Evolutionary conservation across 169 alveolate species (phyloP), one percentile per base, ranked within the genome.

Genomic region (Sarcocystis neurona): DNA sequence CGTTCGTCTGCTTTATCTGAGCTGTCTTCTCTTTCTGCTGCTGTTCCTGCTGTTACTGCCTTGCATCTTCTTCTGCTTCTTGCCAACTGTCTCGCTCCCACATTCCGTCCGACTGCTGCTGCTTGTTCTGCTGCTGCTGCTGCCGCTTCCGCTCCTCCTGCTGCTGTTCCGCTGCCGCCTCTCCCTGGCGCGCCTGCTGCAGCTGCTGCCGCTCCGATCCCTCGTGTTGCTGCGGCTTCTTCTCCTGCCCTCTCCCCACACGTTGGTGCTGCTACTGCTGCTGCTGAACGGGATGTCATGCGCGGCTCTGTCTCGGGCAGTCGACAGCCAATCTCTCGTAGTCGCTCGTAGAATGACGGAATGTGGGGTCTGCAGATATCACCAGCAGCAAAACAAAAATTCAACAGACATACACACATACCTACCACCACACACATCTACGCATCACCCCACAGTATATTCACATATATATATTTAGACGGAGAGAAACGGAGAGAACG

Each of bases 251-350:
- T n/a, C n/a, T n/a, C n/a, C n/a, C n/a, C n/a, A n/a, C n/a, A n/a
- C n/a, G n/a, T n/a, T n/a, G n/a, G n/a, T n/a, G n/a, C n/a, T n/a
- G n/a, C n/a, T n/a, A n/a, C n/a, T n/a, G n/a, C n/a, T n/a, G n/a
- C n/a, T n/a, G n/a, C n/a, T n/a, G n/a, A n/a, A n/a, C n/a, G n/a
- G n/a, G n/a, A n/a, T n/a, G n/a, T n/a, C n/a, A n/a, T n/a, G n/a
- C n/a, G n/a, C n/a, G n/a, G n/a, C n/a, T n/a, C 78, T 80, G 88
- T 74, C 32, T 56, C 88, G 10, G 56, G 77, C 50, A 87, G 72
- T 18, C 91, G 88, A 84, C 91, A 87, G 43, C 84, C 84, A 58
- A 78, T 58, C 0, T 39, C 75, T n/a, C 70, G 84, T 32, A 87
- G 84, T 27, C 34, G 70, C 50, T 60, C 63, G 84, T 78, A 87